phyloP scores from a whole-genome alignment of 2,329 filamentous ascomycete species.

The Verticillium dahliae region DNA sequence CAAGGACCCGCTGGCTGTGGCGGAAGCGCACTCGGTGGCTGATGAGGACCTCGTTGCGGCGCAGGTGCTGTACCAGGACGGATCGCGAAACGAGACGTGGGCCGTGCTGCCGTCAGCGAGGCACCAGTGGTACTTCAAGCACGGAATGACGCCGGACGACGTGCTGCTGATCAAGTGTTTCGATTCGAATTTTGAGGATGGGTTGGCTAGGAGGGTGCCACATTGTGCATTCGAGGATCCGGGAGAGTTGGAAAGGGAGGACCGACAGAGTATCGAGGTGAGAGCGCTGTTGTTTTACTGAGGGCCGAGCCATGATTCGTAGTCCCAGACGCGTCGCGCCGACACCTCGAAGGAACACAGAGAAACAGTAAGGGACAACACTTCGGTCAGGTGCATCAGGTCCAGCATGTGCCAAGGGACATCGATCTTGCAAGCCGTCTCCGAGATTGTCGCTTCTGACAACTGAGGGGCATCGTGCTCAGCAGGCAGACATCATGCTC shows the following conservation, averaged over 20 bases:
- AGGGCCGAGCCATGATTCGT: no score
- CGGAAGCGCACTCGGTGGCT: slow-evolving; percentile 26
- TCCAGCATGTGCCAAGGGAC: no score
- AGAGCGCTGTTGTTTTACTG: slow-evolving; percentile 68
- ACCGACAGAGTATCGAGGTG: slow-evolving; percentile 84
- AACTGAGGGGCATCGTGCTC: no score
- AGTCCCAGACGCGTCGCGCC: no score
- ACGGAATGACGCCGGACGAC: slow-evolving; percentile 43
- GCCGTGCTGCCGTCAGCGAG: slow-evolving; percentile 21
- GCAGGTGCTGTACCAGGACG: slow-evolving; percentile 25
- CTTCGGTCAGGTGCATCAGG: no score
- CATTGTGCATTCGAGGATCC: slow-evolving; percentile 79
- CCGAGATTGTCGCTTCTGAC: no score
- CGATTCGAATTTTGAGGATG: slow-evolving; percentile 44
- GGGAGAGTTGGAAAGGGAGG: slow-evolving; percentile 59
- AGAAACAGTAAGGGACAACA: no score
- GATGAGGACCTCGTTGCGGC: slow-evolving; percentile 32
- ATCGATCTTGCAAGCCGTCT: no score
- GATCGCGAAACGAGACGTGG: slow-evolving; percentile 28
- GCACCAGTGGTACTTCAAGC: slow-evolving; percentile 48
- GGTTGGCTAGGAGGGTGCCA: slow-evolving; percentile 52
- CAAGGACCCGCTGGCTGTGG: slow-evolving; percentile 34
- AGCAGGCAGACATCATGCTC: no score
- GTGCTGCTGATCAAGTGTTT: slow-evolving; percentile 58
- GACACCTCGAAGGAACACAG: no score